These are phyloP conservation scores for Kalmanozyma brasiliensis DNA, from an alignment of 1,284 basidiomycete species.

Conservation along the genomic window DNA sequence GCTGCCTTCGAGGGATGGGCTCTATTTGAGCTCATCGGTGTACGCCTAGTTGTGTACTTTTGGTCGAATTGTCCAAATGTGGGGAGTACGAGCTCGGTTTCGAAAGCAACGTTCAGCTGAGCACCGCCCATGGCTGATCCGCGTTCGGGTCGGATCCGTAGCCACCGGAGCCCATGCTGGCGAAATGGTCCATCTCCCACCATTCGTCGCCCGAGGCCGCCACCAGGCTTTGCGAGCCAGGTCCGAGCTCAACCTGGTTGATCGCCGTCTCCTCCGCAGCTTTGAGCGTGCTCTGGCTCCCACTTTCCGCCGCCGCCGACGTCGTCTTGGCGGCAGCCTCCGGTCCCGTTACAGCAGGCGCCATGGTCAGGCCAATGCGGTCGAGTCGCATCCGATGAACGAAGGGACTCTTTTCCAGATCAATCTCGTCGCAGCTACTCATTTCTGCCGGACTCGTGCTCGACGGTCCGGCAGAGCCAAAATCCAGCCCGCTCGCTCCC, in stretches of 20 bases:
- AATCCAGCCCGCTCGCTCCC: conserved; percentile 50
- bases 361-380: conserved; percentile 43
- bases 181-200: conserved; percentile 55
- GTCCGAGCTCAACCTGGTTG: conserved; percentile 49
- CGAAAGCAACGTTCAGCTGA: conserved; percentile 25
- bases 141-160: conserved; percentile 40
- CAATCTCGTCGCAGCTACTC: conserved; percentile 54
- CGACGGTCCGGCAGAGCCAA: conserved; percentile 56
- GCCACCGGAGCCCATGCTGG: conserved; percentile 31
- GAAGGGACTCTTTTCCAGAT: conserved; percentile 51
- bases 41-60: too few relatives aligned
- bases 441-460: conserved; percentile 58
- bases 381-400: conserved; percentile 44
- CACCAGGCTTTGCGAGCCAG: conserved; percentile 41
- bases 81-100: too few relatives aligned
- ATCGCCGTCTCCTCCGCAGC: conserved; percentile 38
- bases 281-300: conserved; percentile 22
- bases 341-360: conserved; percentile 21
- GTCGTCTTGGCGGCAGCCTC: conserved; percentile 20
- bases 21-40: too few relatives aligned
- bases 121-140: conserved; percentile 51
- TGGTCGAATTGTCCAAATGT: too few relatives aligned
- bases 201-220: conserved; percentile 48
- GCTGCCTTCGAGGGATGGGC: background rate
- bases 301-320: conserved; percentile 15